A percentile compares a stretch with the other conserved stretches of the same genome.
These are phyloP conservation scores for Mytilinidion resinicola DNA, from an alignment of 495 filamentous ascomycete genomes.

Conservation along the genomic window DNA sequence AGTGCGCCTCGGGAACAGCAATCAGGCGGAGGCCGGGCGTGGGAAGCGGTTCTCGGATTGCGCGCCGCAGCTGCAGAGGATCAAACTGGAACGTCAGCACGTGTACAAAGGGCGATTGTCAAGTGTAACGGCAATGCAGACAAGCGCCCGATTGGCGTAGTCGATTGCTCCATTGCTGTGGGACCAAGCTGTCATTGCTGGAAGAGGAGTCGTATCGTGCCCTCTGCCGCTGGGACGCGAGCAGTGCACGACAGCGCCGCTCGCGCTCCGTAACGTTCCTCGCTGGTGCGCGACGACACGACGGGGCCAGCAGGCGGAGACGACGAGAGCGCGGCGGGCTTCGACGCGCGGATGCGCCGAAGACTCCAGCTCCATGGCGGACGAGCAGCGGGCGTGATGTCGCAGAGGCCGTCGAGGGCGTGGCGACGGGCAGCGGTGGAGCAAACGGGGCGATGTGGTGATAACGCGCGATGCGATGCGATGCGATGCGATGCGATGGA, in stretches of 20 bases:
- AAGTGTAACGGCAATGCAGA: constrained; percentile 23
- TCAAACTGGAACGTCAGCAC: constrained; percentile 28
- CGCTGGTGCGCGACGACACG: constrained; percentile 1
- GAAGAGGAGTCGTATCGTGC: constrained; percentile 19
- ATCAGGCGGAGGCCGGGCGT: constrained; percentile 17
- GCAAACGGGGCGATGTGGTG: background rate
- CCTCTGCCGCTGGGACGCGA: constrained; percentile 5
- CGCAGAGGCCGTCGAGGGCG: background rate
- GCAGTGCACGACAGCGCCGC: constrained; percentile 20
- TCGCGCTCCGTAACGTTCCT: constrained; percentile 13
- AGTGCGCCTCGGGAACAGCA: constrained; percentile 14
- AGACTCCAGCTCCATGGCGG: background rate
- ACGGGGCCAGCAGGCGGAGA: background rate
- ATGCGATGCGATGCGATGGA: too few relatives aligned
- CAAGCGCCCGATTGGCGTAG: constrained; percentile 22
- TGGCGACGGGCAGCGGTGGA: too few relatives aligned
- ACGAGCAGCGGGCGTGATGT: background rate
- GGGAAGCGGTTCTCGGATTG: constrained; percentile 3
- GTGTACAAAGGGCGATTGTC: constrained; percentile 9
- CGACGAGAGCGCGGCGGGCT: background rate
- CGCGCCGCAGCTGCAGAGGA: constrained; percentile 10
- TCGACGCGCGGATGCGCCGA: background rate
- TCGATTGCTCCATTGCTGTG: constrained; percentile 21
- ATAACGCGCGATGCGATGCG: background rate
- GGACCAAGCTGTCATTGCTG: constrained; percentile 27